Evolutionary conservation across 1,284 basidiomycete species (phyloP), one percentile per base, ranked within the genome.

Genomic region (Ganoderma multipileum): DNA sequence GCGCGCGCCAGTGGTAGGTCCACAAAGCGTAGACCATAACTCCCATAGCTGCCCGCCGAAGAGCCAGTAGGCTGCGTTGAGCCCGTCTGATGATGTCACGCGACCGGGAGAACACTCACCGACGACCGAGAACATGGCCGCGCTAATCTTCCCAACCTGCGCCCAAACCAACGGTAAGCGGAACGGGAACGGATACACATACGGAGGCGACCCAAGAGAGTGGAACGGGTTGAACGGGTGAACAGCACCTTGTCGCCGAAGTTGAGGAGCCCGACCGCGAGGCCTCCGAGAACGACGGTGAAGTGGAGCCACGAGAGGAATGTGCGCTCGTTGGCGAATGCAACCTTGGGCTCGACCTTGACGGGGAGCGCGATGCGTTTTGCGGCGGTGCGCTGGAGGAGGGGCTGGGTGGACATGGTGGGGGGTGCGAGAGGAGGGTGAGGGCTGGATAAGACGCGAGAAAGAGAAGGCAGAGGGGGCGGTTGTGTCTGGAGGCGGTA

Each of bases 261-360:
- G 82, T 98, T 98, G 74, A 98, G 85, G 70, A 98, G 83, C n/a
- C 97, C 97, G n/a, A 98, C 95, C 1, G 96, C 94, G 57, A 98
- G 87, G 70, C 96, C 92, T 57, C 96, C 96, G 18, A 98, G 89
- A 68, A 98, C 95, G 80, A 98, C 95, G 42, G 96, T 95, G 79
- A 97, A 97, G 81, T 97, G 95, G 68, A 97, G 87, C 96, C 96
- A 98, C 87, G 95, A 97, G 60, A 98, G 86, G 82, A 98, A 98
- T 3, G 96, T 97, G 68, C 91, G 91, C 83, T 97, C 95, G 80
- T 98, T 98, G 60, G 97, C 97, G 78, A 98, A 98, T 71, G 95
- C 95, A 68, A 96, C 95, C 79, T 97, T 96, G 59, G 95, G 95
- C 81, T 97, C 96, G 64, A 98, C 94, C 72, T 95, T 89, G 74